A percentile compares a stretch with the other conserved stretches of the same genome.
Conservation (phyloP, 331 rosid genomes). For the Pyracantha coccinea region DNA sequence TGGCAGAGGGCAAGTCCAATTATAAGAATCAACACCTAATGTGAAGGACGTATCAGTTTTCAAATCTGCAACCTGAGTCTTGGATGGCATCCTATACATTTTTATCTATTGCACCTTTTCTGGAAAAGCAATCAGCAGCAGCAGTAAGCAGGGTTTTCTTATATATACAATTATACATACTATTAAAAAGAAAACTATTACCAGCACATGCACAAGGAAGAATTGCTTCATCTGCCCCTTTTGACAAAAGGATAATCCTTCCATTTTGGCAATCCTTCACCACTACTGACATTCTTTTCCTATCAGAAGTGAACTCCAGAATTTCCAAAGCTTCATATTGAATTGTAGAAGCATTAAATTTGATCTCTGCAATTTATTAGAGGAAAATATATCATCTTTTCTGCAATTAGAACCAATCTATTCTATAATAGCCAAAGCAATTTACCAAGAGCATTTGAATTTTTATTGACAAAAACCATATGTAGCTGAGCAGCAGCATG, state of each 20-base stretch:
- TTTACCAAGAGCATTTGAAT: constrained; percentile 62
- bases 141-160: not conserved
- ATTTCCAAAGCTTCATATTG: constrained; percentile 83
- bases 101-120: not conserved
- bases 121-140: not conserved
- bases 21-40: not conserved
- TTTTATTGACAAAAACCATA: constrained; percentile 78
- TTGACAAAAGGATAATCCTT: constrained; percentile 72
- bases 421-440: constrained; percentile 14
- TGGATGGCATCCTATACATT: not conserved
- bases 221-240: constrained; percentile 98
- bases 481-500: constrained; percentile 82
- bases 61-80: not conserved
- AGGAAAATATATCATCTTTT: constrained; percentile 8
- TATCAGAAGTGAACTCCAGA: constrained; percentile 93
- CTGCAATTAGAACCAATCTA: constrained; percentile 13
- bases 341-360: constrained; percentile 57
- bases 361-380: constrained; percentile 62
- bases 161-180: not conserved
- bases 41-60: not conserved
- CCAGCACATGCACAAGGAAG: constrained; percentile 74
- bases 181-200: constrained; percentile 6
- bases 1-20: not conserved
- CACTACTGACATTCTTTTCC: constrained; percentile 96
- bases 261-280: constrained; percentile 85